Conservation (phyloP, 805 yeast species). For the Saccharomyces cerevisiae region DNA sequence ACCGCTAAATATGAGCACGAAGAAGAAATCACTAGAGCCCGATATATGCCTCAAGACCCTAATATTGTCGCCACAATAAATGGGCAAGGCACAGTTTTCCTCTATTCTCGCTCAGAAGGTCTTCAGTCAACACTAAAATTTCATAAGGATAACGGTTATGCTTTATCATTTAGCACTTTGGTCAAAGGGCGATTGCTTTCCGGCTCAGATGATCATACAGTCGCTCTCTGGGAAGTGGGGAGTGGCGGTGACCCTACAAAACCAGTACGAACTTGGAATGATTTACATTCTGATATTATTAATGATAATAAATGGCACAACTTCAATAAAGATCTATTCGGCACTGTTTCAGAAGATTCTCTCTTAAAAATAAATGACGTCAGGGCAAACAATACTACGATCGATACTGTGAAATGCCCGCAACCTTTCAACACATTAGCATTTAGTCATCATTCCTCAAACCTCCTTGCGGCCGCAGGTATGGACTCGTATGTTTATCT, state of each 20-base stretch:
- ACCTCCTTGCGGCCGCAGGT: constrained; percentile 62
- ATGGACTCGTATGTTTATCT: constrained; percentile 57
- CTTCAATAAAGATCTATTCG: constrained; percentile 44
- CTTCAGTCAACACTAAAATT: constrained; percentile 34
- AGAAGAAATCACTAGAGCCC: constrained; percentile 65
- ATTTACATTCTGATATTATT: constrained; percentile 48
- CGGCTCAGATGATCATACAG: constrained; percentile 56
- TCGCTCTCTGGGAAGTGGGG: constrained; percentile 52
- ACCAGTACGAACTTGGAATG: constrained; percentile 19
- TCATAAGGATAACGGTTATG: constrained; percentile 66
- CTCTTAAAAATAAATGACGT: constrained; percentile 47
- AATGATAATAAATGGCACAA: constrained; percentile 72
- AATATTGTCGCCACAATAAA: constrained; percentile 55
- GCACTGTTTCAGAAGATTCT: constrained; percentile 68
- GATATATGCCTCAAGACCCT: constrained; percentile 57
- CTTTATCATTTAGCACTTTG: constrained; percentile 55
- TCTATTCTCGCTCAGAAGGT: constrained; percentile 38
- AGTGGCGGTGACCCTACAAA: constrained; percentile 17
- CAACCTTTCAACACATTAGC: constrained; percentile 53
- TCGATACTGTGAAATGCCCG: constrained; percentile 21
- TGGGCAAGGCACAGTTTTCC: constrained; percentile 53
- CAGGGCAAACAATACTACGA: constrained; percentile 29
- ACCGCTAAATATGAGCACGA: constrained; percentile 51
- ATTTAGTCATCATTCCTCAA: constrained; percentile 52
- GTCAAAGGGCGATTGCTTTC: constrained; percentile 45